These are phyloP conservation scores for Rhizopogon roseolus DNA, from an alignment of 768 basidiomycete species.

Conservation along the genomic window DNA sequence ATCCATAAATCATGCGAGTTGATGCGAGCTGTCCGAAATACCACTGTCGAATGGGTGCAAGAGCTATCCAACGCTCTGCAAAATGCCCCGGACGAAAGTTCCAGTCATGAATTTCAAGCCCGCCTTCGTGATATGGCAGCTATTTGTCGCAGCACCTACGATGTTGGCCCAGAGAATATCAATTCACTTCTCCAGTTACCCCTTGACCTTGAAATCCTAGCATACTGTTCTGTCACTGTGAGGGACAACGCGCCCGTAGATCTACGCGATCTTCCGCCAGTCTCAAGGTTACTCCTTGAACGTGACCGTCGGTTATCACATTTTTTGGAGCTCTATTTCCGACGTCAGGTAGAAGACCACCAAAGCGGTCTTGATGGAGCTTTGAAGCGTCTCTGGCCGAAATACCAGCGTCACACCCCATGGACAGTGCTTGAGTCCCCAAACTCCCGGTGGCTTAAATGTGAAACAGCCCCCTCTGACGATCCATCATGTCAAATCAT, in stretches of 20 bases:
- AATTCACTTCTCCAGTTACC: constrained; percentile 13
- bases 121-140: constrained; percentile 15
- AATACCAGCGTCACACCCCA: constrained; percentile 17
- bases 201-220: constrained; percentile 21
- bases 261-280: background rate
- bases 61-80: constrained; percentile 23
- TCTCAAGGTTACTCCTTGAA: constrained; percentile 20
- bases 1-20: constrained; percentile 16
- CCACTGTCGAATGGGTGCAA: constrained; percentile 30
- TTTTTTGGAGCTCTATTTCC: constrained; percentile 17
- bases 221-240: constrained; percentile 29
- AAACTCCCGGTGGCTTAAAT: constrained; percentile 25
- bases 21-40: constrained; percentile 26
- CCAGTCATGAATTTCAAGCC: constrained; percentile 1
- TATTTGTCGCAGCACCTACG: constrained; percentile 26
- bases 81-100: background rate
- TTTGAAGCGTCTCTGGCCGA: constrained; percentile 24
- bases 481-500: constrained; percentile 22
- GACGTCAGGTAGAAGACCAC: constrained; percentile 6
- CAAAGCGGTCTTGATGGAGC: constrained; percentile 26
- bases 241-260: constrained; percentile 25
- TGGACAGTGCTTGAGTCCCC: constrained; percentile 20
- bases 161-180: constrained; percentile 6
- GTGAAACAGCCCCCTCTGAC: constrained; percentile 10
- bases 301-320: constrained; percentile 29